Conservation (phyloP, 495 filamentous ascomycete genomes). For the Penicillium argentinense region DNA sequence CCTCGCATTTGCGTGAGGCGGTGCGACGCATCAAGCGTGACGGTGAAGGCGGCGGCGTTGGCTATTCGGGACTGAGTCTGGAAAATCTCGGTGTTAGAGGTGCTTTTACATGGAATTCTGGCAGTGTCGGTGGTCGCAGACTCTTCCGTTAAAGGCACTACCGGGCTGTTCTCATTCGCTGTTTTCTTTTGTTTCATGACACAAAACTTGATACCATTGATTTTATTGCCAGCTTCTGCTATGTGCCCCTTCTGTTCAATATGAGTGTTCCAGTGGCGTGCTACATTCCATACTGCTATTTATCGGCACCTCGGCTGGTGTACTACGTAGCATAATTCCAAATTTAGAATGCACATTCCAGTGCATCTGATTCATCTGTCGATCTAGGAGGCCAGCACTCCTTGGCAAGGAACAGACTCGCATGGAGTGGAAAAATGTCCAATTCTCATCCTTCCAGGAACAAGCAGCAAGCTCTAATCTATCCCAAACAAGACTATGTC, state of each 20-base stretch:
- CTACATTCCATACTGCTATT: too few relatives aligned
- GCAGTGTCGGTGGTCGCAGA: constrained; percentile 53
- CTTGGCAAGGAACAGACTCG: constrained; percentile 1
- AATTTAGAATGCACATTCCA: constrained; percentile 13
- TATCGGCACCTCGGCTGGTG: too few relatives aligned
- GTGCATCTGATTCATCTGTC: constrained; percentile 1
- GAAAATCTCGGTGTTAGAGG: constrained; percentile 67
- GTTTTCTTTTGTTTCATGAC: constrained; percentile 1
- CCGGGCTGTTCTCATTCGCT: not conserved
- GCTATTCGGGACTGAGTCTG: constrained; percentile 69
- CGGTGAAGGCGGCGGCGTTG: constrained; percentile 64
- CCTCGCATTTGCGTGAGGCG: constrained; percentile 81
- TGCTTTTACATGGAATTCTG: constrained; percentile 54
- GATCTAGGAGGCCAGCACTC: constrained; percentile 1
- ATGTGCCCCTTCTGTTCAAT: too few relatives aligned
- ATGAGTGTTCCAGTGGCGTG: too few relatives aligned
- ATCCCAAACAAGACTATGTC: too few relatives aligned
- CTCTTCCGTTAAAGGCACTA: constrained; percentile 55
- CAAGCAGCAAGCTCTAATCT: not conserved
- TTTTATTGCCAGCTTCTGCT: not conserved
- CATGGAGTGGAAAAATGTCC: not conserved
- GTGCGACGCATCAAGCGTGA: constrained; percentile 69
- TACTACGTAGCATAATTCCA: not conserved
- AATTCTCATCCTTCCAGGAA: not conserved
- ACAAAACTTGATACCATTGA: constrained; percentile 3